Base-by-base conservation (phyloP, 2,329 filamentous ascomycete species). In the Cercospora citrullina region DNA sequence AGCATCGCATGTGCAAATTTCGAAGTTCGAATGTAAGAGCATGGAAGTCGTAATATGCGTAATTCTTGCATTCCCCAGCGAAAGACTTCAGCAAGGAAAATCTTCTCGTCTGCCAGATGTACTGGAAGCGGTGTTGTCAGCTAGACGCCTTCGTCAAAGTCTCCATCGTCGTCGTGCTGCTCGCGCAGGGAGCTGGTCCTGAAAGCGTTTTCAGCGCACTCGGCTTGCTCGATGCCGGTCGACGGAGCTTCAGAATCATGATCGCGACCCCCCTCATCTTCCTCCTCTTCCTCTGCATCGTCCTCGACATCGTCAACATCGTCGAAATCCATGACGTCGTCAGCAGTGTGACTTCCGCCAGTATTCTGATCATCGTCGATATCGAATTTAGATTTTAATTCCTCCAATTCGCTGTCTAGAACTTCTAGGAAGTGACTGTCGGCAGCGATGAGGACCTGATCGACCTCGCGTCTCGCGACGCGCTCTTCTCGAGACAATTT, bases 401-500 rank as follows among this genome's bases (percentile, higher is more conserved):
- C 71, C 51, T 73, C 67, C 10, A 70, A n/a, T n/a, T 72, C 71
- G 7, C 57, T 30, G 10, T 69, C 66, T 30, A 73, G 23, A 1
- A 70, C 69, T 26, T 69, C 64, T 18, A 63, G 36, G 53, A 73
- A 74, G 10, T 59, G n/a, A 10, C 26, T 42, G 23, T 75, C 73
- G 18, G 68, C 65, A 12, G 53, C 59, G 4, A 42, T 48, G 30
- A 75, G 68, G 4, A 60, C 60, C 16, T 73, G 70, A 45, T 74
- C 71, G 23, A 75, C 66, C 33, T 69, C 62, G 53, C 69, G 66
- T 10, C 72, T 69, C 12, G 65, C 33, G 16, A 36, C 23, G 23
- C 71, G 71, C 71, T 75, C 74, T 23, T 73, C 67, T 4, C 71
- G 65, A 4, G 69, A 59, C 65, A 73, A 66, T 28, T 62, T 65